A percentile compares a stretch with the other conserved stretches of the same genome.
Evolutionary conservation across 306 rosid genomes (phyloP).

Genomic region (Canavalia ensiformis): DNA sequence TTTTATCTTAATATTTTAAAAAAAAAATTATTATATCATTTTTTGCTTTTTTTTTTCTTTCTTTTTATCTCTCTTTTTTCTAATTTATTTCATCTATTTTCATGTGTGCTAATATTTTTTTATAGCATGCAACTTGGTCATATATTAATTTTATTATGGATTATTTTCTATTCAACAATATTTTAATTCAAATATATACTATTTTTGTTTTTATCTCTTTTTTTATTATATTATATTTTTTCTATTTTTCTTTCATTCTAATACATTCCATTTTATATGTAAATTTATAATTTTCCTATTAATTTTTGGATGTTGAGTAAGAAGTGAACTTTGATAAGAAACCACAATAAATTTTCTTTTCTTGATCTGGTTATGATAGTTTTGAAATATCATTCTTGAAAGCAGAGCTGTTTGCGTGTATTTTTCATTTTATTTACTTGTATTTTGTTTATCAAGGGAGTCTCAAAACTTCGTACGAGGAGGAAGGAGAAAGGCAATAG

Average conservation of each 20-base stretch:
- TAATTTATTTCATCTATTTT: too few relatives aligned
- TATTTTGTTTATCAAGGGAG: background rate
- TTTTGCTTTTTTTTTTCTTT: too few relatives aligned
- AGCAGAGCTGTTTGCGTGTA: background rate
- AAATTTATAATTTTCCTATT: too few relatives aligned
- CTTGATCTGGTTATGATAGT: background rate
- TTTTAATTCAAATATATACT: too few relatives aligned
- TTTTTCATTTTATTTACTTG: background rate
- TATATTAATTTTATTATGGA: background rate
- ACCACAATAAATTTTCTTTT: background rate
- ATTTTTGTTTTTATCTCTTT: background rate
- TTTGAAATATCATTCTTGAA: background rate
- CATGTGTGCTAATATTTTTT: too few relatives aligned
- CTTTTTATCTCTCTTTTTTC: too few relatives aligned
- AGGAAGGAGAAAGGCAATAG: background rate
- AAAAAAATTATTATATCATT: too few relatives aligned
- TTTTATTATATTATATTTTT: background rate
- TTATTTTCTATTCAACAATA: too few relatives aligned
- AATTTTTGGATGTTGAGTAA: too few relatives aligned
- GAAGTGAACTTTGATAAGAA: background rate
- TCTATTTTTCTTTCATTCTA: too few relatives aligned
- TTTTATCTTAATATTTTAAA: too few relatives aligned
- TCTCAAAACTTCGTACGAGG: background rate
- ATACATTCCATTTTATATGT: too few relatives aligned
- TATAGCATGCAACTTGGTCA: conserved; percentile 10